Evolutionary conservation across 192 early-diverging fungal genomes (phyloP), one percentile per base, ranked within the genome.

Genomic region (Backusella parvicylindrica): DNA sequence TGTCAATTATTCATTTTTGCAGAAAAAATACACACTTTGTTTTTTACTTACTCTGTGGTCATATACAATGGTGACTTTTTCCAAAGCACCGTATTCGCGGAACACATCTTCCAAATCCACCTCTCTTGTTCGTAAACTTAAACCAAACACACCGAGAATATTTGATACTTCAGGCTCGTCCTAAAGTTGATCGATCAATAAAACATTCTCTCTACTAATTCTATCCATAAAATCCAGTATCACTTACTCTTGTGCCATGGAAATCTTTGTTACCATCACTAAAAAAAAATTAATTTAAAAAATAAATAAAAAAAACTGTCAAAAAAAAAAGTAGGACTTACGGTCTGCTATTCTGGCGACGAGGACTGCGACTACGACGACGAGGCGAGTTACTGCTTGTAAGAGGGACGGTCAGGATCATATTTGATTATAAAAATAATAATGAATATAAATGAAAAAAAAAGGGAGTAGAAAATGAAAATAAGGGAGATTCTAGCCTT

Each of bases 111-210:
- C 84, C 77, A 93, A 79, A 74, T 93, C 91, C 13, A 72, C 71
- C 68, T 90, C 88, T 16, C 70, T 72, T 1, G 92, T 93, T 41
- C 81, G 73, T 36, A 89, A 79, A 74, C 86, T 90, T 64, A 93
- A 78, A 21, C 89, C 90, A 81, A 93, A 93, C 9, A 92, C 91
- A 64, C 92, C 92, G 40, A 93, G 79, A 41, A 93, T 89, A 31
- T 85, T 86, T 72, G 77, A 82, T 50, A 75, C 73, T 23, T 83
- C 80, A 71, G 81, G 81, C 37, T 50, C 68, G 26, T 74, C 76
- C 76, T 77, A 70, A 50, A 28, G n/a, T 11, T 31, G 32, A 33
- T 16, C 26, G 16, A 36, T 33, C 16, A 74, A 16, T 31, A 36
- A 3, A 30, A 64, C 8, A 49, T n/a, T 1, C 23, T 1, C 13